Base-by-base conservation (phyloP, 495 filamentous ascomycete genomes). In the Penicillium canariense region DNA sequence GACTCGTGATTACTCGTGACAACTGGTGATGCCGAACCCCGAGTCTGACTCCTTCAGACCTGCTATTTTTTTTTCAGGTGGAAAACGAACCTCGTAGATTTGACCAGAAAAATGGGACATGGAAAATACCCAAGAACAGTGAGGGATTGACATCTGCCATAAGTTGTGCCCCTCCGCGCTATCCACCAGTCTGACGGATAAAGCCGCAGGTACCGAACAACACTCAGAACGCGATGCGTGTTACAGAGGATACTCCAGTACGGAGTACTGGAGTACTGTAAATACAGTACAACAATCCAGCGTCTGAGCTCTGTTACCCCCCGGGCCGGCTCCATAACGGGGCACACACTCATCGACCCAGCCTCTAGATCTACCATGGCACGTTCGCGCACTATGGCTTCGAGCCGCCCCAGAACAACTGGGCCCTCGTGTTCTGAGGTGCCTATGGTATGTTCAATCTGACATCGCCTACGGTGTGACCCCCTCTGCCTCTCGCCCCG, bases 351-450 rank as follows among this genome's bases (percentile, higher is more conserved):
- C 54, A 58, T 54, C 46, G 35, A 58, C 30, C n/a, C 46, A 46
- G 48, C 38, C 39, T 45, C 42, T 52, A 38, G 59, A 55, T 55
- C 55, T 44, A 44, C 55, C 42, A 49, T 56, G 59, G 59, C 59
- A 62, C 59, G 50, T 55, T 62, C 55, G 27, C 36, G 44, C 43
- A 18, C 47, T 50, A 39, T 45, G 52, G 42, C 17, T 45, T 48
- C 38, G 23, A 31, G 31, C 28, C 34, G 38, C 44, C 45, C 35
- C 36, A 48, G 30, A 27, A 34, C 28, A 22, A 5, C 31, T 32
- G 20, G 27, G 14, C 10, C 17, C n/a, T 14, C 23, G 22, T 45
- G 17, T 32, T 20, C 30, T 17, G 43, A 52, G 47, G 22, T 30
- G 12, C 17, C 32, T 22, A 43, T 48, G 52, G 43, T n/a, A 42